Evolutionary conservation across 179 eudicot genomes (phyloP), one percentile per base, ranked within the genome.

Genomic region (Silene noctiflora): DNA sequence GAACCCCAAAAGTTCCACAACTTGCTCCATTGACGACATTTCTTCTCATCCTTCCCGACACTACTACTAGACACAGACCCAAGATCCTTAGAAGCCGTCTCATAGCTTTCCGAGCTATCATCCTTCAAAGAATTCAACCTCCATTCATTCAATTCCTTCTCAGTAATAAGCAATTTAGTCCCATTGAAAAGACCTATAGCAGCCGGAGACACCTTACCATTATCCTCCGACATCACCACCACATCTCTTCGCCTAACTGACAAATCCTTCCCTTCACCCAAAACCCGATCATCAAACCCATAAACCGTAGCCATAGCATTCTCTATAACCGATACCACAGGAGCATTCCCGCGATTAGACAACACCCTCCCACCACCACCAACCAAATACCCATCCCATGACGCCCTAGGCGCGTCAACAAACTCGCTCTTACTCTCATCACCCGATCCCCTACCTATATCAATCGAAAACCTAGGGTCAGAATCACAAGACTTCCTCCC

Each of bases 361-460:
- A 77, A 31, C 27, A 35, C 31, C 21, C 74, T 24, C 62, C 35
- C 35, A 16, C 77, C 81, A 4, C 91, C 87, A 14, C 89, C 94
- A 12, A 84, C 75, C 85, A 92, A 69, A 64, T 91, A 90, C 42
- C 97, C 98, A 60, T 94, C 97, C 98, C 98, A 94, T 0, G 98
- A 94, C 74, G 96, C 94, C 78, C 98, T 81, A 20, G 94, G 91
- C 53, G 88, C 91, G 35, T 92, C 97, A 22, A 85, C 93, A 25
- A 85, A 77, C n/a, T 91, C 91, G 46, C 75, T 29, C 61, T 87
- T 76, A 13, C 82, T 64, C 65, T 87, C 90, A 42, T 84, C 86
- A n/a, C 79, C 71, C 19, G 87, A 85, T 0, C 85, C 83, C 20
- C 85, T 76, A 51, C 86, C 86, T 19, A 81, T 85, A 80, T 93